Evolutionary conservation across 2,329 filamentous ascomycete genomes (phyloP), one percentile per base, ranked within the genome.

Genomic region (Penicillium nordicum): DNA sequence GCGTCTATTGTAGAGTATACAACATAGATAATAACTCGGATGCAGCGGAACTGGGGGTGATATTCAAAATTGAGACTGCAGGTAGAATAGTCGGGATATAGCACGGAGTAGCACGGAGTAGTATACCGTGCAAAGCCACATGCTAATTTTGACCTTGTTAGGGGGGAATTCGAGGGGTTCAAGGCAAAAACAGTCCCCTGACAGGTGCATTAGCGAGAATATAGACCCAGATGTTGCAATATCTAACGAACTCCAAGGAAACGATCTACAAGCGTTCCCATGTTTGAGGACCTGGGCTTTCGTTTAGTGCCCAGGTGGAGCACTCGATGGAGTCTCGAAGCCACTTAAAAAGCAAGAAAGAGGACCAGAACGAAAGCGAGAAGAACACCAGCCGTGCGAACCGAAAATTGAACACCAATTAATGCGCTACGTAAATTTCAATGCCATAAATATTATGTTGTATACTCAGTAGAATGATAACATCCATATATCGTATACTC

Each of bases 181-280:
- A 27, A 27, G 38, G 30, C 5, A 34, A 37, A 41, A 30, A 53
- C 27, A 47, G 16, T 38, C 50, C 34, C 50, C 50, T 53, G 50
- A 27, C 18, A 32, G 46, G 50, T 53, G 27, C 42, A 53, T 54
- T 54, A 50, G 52, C 45, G 53, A 45, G 43, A 57, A 30, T 55
- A 32, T 18, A 25, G 21, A 50, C 42, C 38, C n/a, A 47, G 7
- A n/a, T 45, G 32, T 18, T 34, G 23, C 9, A 16, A 36, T 42
- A 32, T 32, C 32, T 37, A 48, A 2, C 18, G 8, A 34, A 54
- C 29, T 32, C 16, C 5, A 27, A 37, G 29, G 5, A 16, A 53
- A 34, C 6, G 52, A 54, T 50, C 52, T 37, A 50, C 45, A 50
- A 30, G 29, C 16, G 16, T 43, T 42, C 18, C 27, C 12, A 41